phyloP scores from a whole-genome alignment of 306 rosid genomes.

The Luffa aegyptiaca region DNA sequence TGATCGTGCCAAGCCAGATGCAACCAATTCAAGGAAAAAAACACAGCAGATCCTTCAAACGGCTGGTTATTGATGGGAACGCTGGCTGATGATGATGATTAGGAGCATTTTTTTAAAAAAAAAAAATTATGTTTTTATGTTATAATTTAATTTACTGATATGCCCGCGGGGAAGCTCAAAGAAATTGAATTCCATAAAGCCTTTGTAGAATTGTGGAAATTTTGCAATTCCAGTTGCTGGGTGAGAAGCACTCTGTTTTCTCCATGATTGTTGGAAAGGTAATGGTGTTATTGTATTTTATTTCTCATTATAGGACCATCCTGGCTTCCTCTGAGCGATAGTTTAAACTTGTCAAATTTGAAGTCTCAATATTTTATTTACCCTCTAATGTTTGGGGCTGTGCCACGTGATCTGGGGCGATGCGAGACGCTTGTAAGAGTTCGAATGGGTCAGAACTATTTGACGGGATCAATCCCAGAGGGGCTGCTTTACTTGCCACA shows the following conservation, averaged over 20 bases:
- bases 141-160: not conserved
- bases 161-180: not conserved
- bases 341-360: not conserved
- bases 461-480: constrained; percentile 59
- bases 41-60: constrained; percentile 67
- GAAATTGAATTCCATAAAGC: not conserved
- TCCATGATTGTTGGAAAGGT: not conserved
- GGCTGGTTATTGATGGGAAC: constrained; percentile 46
- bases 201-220: not conserved
- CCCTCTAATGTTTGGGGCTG: constrained; percentile 37
- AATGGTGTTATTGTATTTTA: not conserved
- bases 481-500: constrained; percentile 72
- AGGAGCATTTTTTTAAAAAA: not conserved
- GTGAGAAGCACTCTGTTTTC: not conserved
- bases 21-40: constrained; percentile 34
- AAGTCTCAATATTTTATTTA: not conserved
- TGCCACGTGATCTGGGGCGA: constrained; percentile 63
- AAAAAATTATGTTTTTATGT: not conserved
- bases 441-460: constrained; percentile 70
- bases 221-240: not conserved
- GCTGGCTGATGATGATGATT: constrained; percentile 6
- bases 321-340: not conserved
- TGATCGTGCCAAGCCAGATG: constrained; percentile 77
- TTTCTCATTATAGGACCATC: not conserved
- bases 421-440: constrained; percentile 59